These are phyloP conservation scores for Thraustochytrium sp. DNA, from an alignment of 352 stramenopile genomes.

Conservation along the genomic window DNA sequence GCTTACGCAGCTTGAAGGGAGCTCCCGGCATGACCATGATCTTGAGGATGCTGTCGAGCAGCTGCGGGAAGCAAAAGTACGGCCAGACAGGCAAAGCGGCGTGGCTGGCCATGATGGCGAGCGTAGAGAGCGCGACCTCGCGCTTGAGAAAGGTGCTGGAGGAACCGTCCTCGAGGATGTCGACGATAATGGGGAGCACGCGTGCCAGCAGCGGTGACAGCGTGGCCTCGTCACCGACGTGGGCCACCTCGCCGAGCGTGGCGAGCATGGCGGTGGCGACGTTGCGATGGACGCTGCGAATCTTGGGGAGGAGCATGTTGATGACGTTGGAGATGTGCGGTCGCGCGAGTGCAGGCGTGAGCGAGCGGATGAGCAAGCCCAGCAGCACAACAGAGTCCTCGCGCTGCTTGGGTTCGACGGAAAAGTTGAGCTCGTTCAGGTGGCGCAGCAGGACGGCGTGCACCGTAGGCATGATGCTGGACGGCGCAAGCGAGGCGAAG, in stretches of 20 bases:
- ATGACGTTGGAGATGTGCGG: constrained; percentile 35
- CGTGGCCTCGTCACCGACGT: constrained; percentile 18
- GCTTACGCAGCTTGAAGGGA: not conserved
- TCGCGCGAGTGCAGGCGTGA: not conserved
- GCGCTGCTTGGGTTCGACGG: constrained; percentile 17
- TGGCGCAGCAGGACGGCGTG: not conserved
- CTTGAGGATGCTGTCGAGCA: constrained; percentile 15
- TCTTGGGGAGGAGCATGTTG: constrained; percentile 27
- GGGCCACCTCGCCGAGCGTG: constrained; percentile 14
- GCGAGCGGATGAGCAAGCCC: not conserved
- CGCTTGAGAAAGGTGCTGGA: constrained; percentile 29
- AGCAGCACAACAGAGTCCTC: constrained; percentile 35
- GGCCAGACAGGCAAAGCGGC: constrained; percentile 18
- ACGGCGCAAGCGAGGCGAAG: not conserved
- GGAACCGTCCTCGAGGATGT: constrained; percentile 32
- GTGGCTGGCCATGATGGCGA: constrained; percentile 21
- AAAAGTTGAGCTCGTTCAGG: constrained; percentile 38
- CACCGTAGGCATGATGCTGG: not conserved
- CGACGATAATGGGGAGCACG: constrained; percentile 38
- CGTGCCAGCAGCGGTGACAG: not conserved
- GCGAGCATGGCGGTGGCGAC: constrained; percentile 36
- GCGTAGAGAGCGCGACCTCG: not conserved
- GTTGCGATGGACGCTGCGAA: not conserved
- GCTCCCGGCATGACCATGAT: constrained; percentile 28
- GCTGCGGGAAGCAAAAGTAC: constrained; percentile 21